Evolutionary conservation across 139 green algal genomes (phyloP), one percentile per base, ranked within the genome.

Genomic region (Coelastrella sp.): DNA sequence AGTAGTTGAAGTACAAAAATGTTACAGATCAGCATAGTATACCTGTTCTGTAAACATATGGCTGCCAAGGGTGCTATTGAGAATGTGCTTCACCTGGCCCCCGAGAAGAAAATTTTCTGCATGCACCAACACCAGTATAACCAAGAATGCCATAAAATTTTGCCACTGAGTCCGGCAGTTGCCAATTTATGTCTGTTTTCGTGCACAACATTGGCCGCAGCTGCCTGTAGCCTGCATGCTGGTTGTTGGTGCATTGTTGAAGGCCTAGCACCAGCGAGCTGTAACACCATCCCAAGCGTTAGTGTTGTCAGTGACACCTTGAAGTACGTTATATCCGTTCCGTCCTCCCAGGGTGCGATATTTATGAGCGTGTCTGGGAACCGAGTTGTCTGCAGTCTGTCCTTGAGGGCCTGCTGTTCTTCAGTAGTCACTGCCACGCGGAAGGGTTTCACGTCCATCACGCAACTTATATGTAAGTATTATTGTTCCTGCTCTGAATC

Each of bases 291-390:
- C 35, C 35, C 11, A 11, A 59, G 7, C 58, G 82, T 25, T 4
- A 24, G 6, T 25, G 24, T 4, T 49, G 81, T 87, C 17, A 74
- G 1, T 24, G 49, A 25, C 22, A 90, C 87, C 76, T 90, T 78
- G 63, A 90, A 78, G 78, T 90, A 90, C 56, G n/a, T 17, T 1
- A 80, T 27, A 9, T 90, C 87, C 58, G 87, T 90, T 6, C 87
- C 87, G 66, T 90, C 75, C 49, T 90, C 78, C 87, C 87, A 90
- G 12, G 84, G 68, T 24, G 49, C 68, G 19, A 88, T 88, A 49
- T 88, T 88, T 12, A 56, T 88, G 10, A 88, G 84, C 5, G n/a
- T 80, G 68, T 88, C 84, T 6, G 84, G 84, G 17, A 59, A 88
- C 4, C 66, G 56, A 10, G 84, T 49, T 15, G 35, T 72, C 19